Evolutionary conservation across 208 protist species (phyloP).

Genomic region (Trypanosoma mega): DNA sequence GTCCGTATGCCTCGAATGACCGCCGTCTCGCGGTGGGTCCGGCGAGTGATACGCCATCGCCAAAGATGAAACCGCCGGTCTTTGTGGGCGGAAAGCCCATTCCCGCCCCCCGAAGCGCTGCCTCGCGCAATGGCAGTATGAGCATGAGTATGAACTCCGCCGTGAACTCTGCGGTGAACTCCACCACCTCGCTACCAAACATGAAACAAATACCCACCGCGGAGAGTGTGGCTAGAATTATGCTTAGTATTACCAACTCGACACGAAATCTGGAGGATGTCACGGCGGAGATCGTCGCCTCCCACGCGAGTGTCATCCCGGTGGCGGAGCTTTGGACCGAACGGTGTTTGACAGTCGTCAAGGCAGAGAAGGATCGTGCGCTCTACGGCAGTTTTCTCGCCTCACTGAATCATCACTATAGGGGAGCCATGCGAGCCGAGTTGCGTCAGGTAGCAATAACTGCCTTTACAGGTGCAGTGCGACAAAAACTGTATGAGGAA

Average conservation of each 20-base stretch:
- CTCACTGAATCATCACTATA: slow-evolving; percentile 25
- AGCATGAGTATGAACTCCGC: slow-evolving; percentile 18
- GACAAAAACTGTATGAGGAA: slow-evolving; percentile 66
- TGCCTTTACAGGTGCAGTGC: slow-evolving; percentile 45
- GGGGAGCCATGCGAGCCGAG: slow-evolving; percentile 24
- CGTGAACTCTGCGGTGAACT: slow-evolving; percentile 23
- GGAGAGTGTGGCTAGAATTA: slow-evolving; percentile 58
- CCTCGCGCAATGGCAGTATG: slow-evolving; percentile 20
- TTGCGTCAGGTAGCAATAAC: slow-evolving; percentile 45
- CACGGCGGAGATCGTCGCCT: slow-evolving; percentile 37
- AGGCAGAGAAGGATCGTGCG: slow-evolving; percentile 58
- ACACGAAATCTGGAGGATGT: slow-evolving; percentile 28
- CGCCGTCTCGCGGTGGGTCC: not conserved
- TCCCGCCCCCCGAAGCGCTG: slow-evolving; percentile 46
- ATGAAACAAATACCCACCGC: slow-evolving; percentile 26
- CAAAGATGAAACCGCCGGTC: slow-evolving; percentile 3
- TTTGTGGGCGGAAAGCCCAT: slow-evolving; percentile 46
- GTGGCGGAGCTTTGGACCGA: slow-evolving; percentile 54
- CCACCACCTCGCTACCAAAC: slow-evolving; percentile 1
- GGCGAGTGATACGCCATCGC: slow-evolving; percentile 10
- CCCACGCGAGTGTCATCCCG: slow-evolving; percentile 42
- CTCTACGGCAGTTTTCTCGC: slow-evolving; percentile 49
- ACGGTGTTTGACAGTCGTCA: slow-evolving; percentile 68
- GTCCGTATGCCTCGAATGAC: slow-evolving; percentile 1
- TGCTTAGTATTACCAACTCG: slow-evolving; percentile 37